phyloP scores from a whole-genome alignment of 139 green algal genomes.

The Desmodesmus armatus region DNA sequence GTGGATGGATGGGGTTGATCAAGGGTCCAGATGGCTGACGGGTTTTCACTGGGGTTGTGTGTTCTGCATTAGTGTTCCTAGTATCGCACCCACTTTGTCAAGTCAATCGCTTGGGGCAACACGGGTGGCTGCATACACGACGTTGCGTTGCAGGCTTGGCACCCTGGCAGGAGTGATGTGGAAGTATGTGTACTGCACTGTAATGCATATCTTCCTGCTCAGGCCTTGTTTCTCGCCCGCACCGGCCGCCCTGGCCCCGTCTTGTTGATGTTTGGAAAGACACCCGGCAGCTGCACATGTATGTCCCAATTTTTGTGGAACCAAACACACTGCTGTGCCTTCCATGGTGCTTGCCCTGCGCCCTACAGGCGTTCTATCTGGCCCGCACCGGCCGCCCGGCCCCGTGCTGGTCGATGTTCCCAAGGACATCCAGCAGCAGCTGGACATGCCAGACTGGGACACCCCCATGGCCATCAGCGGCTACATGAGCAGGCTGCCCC shows the following conservation, averaged over 20 bases:
- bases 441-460: conserved; percentile 93
- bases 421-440: conserved; percentile 99
- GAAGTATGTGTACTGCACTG: too few species aligned
- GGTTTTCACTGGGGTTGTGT: too few species aligned
- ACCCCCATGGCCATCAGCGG: conserved; percentile 51
- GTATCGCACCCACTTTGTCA: too few species aligned
- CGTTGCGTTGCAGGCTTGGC: too few species aligned
- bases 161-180: too few species aligned
- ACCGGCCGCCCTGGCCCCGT: conserved; percentile 93
- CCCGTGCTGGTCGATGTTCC: conserved; percentile 98
- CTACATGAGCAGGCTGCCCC: conserved; percentile 94
- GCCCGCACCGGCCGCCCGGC: conserved; percentile 85
- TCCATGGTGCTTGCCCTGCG: neutral
- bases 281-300: conserved; percentile 97
- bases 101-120: too few species aligned
- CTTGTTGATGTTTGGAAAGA: conserved; percentile 99
- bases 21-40: too few species aligned
- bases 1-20: neutral
- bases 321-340: too few species aligned
- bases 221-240: conserved; percentile 46
- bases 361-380: conserved; percentile 35
- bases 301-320: too few species aligned
- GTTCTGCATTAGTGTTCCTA: too few species aligned
- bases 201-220: too few species aligned
- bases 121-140: too few species aligned